Conservation (phyloP, 768 basidiomycete genomes). For the Crepidotus variabilis region DNA sequence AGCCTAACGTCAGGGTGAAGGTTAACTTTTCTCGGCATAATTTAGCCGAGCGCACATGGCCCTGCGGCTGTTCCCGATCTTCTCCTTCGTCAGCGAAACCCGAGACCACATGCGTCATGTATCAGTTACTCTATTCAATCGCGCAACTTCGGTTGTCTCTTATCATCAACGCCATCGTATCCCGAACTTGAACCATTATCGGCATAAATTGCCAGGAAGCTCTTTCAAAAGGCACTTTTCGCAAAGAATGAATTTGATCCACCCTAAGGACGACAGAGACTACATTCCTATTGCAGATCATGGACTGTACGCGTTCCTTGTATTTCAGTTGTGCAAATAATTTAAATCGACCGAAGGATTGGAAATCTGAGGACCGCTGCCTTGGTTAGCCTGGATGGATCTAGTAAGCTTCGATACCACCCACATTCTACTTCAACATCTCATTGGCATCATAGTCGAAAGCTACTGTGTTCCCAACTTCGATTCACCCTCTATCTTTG, state of each 20-base stretch:
- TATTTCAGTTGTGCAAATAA: slow-evolving; percentile 1
- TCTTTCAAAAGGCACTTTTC: slow-evolving; percentile 13
- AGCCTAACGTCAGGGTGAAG: no score
- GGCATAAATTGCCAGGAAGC: no score
- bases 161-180: background rate
- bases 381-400: slow-evolving; percentile 79
- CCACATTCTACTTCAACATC: background rate
- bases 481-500: slow-evolving; percentile 91
- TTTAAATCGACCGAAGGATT: slow-evolving; percentile 43
- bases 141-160: background rate
- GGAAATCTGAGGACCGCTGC: slow-evolving; percentile 85
- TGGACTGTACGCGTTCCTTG: slow-evolving; percentile 51
- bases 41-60: no score
- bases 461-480: slow-evolving; percentile 92
- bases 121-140: background rate
- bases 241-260: slow-evolving; percentile 49
- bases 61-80: no score
- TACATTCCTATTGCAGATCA: slow-evolving; percentile 79
- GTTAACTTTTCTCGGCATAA: no score
- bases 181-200: no score
- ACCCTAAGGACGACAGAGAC: slow-evolving; percentile 53
- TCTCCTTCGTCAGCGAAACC: no score
- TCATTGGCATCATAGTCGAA: slow-evolving; percentile 54
- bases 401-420: slow-evolving; percentile 43
- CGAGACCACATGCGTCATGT: background rate